A percentile compares a stretch with the other conserved stretches of the same genome.
Evolutionary conservation across 2,329 filamentous ascomycete genomes (phyloP).

Genomic region (Fusarium sp.): DNA sequence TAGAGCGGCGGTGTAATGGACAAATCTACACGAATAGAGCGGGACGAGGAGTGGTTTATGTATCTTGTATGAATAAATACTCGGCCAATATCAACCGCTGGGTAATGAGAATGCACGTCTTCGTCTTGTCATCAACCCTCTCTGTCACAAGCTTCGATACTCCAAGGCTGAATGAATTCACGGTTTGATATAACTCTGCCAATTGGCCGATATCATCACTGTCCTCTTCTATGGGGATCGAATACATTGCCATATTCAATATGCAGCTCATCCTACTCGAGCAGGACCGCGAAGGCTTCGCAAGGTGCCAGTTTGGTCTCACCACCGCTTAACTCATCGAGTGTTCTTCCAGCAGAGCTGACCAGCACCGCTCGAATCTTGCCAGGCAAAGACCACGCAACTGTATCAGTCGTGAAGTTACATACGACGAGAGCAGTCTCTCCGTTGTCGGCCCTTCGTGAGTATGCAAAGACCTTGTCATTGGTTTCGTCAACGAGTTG

Average conservation of each 20-base stretch:
- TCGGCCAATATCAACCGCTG: conserved; percentile 36
- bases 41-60: conserved; percentile 31
- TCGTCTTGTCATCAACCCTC: conserved; percentile 1
- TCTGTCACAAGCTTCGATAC: neutral
- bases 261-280: conserved; percentile 23
- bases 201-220: neutral
- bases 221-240: conserved; percentile 44
- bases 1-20: conserved; percentile 52
- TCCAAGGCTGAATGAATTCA: neutral
- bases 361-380: conserved; percentile 46
- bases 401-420: conserved; percentile 48
- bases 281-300: conserved; percentile 48
- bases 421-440: conserved; percentile 48
- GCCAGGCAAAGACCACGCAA: conserved; percentile 43
- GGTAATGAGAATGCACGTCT: conserved; percentile 39
- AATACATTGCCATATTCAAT: neutral
- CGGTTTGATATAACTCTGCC: neutral
- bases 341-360: conserved; percentile 44
- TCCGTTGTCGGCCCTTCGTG: conserved; percentile 44
- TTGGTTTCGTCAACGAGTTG: conserved; percentile 49
- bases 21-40: conserved; percentile 25
- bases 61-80: conserved; percentile 49
- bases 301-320: conserved; percentile 47
- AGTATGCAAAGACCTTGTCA: conserved; percentile 50
- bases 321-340: conserved; percentile 39